Conservation (phyloP, 2,329 filamentous ascomycete genomes). For the Purpureocillium takamizusanense region DNA sequence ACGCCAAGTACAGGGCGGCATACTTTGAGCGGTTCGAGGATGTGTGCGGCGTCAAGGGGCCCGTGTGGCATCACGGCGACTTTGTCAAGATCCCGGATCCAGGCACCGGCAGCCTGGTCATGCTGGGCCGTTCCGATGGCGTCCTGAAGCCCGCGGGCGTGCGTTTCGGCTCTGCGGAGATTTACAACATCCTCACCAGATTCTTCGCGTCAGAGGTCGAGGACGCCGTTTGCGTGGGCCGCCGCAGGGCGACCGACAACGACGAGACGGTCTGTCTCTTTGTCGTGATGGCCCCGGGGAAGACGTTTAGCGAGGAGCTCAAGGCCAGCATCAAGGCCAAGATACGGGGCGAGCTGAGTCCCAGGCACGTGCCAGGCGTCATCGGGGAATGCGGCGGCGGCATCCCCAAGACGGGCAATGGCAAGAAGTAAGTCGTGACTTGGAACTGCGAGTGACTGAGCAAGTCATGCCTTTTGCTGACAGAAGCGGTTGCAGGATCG, state of each 20-base stretch:
- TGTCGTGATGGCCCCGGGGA: slow-evolving; percentile 60
- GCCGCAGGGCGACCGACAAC: slow-evolving; percentile 58
- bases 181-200: slow-evolving; percentile 86
- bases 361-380: slow-evolving; percentile 78
- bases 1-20: slow-evolving; percentile 67
- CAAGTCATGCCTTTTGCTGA: no score
- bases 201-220: slow-evolving; percentile 72
- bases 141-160: slow-evolving; percentile 89
- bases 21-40: slow-evolving; percentile 79
- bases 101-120: slow-evolving; percentile 67
- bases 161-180: slow-evolving; percentile 86
- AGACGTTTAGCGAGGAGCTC: slow-evolving; percentile 50
- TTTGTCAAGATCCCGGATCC: slow-evolving; percentile 65
- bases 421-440: slow-evolving; percentile 67
- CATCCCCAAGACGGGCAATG: slow-evolving; percentile 87
- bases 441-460: background rate
- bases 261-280: slow-evolving; percentile 90
- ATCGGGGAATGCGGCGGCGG: slow-evolving; percentile 71
- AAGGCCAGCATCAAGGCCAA: slow-evolving; percentile 53
- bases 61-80: slow-evolving; percentile 89
- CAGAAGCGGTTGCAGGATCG: slow-evolving; percentile 49
- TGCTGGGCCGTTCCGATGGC: slow-evolving; percentile 88
- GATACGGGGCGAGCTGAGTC: slow-evolving; percentile 71
- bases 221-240: slow-evolving; percentile 81
- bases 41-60: slow-evolving; percentile 24